Conservation (phyloP, 148 eudicot genomes). For the Polygonum maritimum region DNA sequence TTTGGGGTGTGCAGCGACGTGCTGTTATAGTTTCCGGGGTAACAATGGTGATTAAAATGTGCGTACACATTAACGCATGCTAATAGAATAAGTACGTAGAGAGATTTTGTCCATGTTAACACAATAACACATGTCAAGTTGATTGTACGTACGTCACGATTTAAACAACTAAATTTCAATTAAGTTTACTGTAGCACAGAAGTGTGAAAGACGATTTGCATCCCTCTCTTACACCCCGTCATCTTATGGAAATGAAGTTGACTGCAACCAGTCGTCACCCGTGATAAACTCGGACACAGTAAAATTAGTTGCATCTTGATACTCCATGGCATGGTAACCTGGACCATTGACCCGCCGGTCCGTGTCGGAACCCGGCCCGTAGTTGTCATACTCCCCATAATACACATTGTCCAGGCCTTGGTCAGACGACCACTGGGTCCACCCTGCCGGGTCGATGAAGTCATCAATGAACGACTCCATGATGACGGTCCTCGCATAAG, state of each 20-base stretch:
- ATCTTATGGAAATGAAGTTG: constrained; percentile 86
- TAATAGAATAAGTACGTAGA: neutral
- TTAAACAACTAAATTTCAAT: too few species aligned
- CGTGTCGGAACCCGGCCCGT: constrained; percentile 52
- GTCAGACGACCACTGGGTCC: constrained; percentile 42
- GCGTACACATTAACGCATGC: too few species aligned
- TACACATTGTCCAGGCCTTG: constrained; percentile 42
- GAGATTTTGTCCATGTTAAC: neutral
- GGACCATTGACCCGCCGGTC: constrained; percentile 51
- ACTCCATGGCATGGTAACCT: constrained; percentile 68
- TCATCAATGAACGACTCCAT: constrained; percentile 70
- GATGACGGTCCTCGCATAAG: constrained; percentile 47
- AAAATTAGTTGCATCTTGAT: constrained; percentile 65
- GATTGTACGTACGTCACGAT: neutral
- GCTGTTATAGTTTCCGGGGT: too few species aligned
- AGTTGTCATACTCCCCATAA: constrained; percentile 71
- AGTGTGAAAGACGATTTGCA: neutral
- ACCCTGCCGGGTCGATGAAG: constrained; percentile 48
- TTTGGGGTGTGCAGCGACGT: too few species aligned
- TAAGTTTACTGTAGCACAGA: too few species aligned
- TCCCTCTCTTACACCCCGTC: constrained; percentile 36
- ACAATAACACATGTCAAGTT: neutral
- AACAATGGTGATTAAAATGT: too few species aligned
- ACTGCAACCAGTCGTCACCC: constrained; percentile 81
- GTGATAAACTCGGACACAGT: constrained; percentile 67